Evolutionary conservation across 129 eudicot genomes (phyloP).

Genomic region (Flaveria brownii): DNA sequence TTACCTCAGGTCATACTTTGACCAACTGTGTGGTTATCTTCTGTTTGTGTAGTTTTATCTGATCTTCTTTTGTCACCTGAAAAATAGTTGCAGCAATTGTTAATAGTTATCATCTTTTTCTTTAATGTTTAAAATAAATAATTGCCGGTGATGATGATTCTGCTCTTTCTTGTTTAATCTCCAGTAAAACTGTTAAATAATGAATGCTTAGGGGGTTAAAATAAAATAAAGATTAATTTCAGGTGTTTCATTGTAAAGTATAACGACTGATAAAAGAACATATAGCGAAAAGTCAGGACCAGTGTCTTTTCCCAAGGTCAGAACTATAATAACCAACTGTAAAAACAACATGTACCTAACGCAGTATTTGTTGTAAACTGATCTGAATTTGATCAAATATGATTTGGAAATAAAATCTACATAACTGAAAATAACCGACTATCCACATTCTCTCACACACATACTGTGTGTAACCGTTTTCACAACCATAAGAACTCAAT

Average conservation of each 20-base stretch:
- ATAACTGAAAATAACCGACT: slow-evolving; percentile 57
- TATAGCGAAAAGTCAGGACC: slow-evolving; percentile 15
- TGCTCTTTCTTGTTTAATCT: neutral
- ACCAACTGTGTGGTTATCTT: slow-evolving; percentile 20
- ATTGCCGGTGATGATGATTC: neutral
- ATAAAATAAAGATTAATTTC: slow-evolving; percentile 11
- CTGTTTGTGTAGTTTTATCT: slow-evolving; percentile 33
- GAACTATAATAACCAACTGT: neutral
- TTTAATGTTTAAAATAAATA: slow-evolving; percentile 14
- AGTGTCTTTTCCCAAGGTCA: neutral
- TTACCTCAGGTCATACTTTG: slow-evolving; percentile 16
- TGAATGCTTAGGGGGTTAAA: slow-evolving; percentile 9
- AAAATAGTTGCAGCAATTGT: slow-evolving; percentile 31
- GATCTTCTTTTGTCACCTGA: slow-evolving; percentile 2
- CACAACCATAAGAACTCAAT: slow-evolving; percentile 35
- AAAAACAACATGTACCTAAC: neutral
- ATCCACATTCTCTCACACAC: slow-evolving; percentile 21
- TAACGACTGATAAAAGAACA: slow-evolving; percentile 17
- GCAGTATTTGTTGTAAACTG: neutral
- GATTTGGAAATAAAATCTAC: slow-evolving; percentile 31
- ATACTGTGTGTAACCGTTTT: slow-evolving; percentile 44
- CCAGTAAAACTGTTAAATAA: neutral
- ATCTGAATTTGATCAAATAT: neutral
- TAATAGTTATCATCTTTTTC: slow-evolving; percentile 30
- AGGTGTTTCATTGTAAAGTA: slow-evolving; percentile 14